A percentile compares a stretch with the other conserved stretches of the same genome.
Conservation (phyloP, 2,329 filamentous ascomycete species). For the Mollisiaceae sp. region DNA sequence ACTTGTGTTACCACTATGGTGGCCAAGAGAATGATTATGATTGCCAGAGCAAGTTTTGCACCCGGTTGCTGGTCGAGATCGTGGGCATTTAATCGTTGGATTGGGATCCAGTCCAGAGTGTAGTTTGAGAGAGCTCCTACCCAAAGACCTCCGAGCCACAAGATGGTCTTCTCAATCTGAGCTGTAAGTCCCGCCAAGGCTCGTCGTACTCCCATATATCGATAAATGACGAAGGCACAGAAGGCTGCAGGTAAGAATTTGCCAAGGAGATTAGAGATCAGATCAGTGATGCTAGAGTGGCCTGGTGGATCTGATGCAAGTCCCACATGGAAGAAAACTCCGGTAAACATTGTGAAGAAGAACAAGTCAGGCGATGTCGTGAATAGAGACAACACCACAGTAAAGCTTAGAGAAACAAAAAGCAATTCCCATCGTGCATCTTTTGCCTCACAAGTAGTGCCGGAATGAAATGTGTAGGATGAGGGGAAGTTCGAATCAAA, state of each 20-base stretch:
- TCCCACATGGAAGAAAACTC: conserved; percentile 87
- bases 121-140: conserved; percentile 92
- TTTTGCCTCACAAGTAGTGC: conserved; percentile 68
- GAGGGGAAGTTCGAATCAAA: conserved; percentile 93
- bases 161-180: conserved; percentile 85
- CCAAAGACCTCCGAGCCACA: conserved; percentile 92
- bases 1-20: conserved; percentile 75
- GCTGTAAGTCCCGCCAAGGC: conserved; percentile 75
- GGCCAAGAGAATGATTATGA: conserved; percentile 75
- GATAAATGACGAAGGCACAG: conserved; percentile 84
- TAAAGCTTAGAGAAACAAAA: conserved; percentile 80
- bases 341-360: conserved; percentile 82
- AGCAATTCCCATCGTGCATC: conserved; percentile 88
- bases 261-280: conserved; percentile 79
- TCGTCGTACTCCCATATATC: conserved; percentile 77
- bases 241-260: conserved; percentile 88
- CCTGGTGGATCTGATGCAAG: conserved; percentile 86
- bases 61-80: conserved; percentile 90
- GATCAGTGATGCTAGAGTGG: conserved; percentile 66
- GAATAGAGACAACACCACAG: conserved; percentile 78
- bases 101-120: conserved; percentile 92
- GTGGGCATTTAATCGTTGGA: conserved; percentile 87
- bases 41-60: conserved; percentile 79
- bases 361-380: conserved; percentile 80
- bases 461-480: conserved; percentile 76